Conservation (phyloP, 164 flowering plant species). For the Tinospora cordifolia region DNA sequence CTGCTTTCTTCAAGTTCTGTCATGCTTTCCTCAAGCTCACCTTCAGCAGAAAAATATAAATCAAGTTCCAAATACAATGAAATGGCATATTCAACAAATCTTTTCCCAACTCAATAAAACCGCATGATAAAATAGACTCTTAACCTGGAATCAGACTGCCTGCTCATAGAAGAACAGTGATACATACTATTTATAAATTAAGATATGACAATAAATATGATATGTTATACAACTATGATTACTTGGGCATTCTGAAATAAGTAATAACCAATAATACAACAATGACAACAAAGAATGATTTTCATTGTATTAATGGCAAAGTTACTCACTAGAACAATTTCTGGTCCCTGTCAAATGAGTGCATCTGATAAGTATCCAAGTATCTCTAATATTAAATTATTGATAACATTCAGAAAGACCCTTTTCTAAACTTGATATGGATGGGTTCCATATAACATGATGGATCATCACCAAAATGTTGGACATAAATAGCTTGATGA, state of each 20-base stretch:
- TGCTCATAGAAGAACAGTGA: too few relatives aligned
- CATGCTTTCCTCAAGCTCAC: conserved; percentile 86
- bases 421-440: background rate
- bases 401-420: background rate
- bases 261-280: too few relatives aligned
- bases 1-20: conserved; percentile 91
- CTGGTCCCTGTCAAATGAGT: background rate
- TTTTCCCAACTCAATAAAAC: background rate
- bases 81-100: too few relatives aligned
- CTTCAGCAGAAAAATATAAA: conserved; percentile 32
- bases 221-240: background rate
- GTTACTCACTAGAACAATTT: background rate
- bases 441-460: background rate
- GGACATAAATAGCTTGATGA: too few relatives aligned
- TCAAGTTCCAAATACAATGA: background rate
- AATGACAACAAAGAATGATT: too few relatives aligned
- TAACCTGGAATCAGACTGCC: too few relatives aligned
- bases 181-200: too few relatives aligned
- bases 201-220: background rate
- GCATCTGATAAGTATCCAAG: background rate
- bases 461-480: too few relatives aligned
- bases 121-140: background rate
- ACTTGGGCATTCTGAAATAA: too few relatives aligned
- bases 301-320: background rate
- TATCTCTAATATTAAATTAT: background rate